Percentiles rank a stretch among this genome's conserved stretches.
Conservation (phyloP, 805 yeast species). For the Komagataella populi region DNA sequence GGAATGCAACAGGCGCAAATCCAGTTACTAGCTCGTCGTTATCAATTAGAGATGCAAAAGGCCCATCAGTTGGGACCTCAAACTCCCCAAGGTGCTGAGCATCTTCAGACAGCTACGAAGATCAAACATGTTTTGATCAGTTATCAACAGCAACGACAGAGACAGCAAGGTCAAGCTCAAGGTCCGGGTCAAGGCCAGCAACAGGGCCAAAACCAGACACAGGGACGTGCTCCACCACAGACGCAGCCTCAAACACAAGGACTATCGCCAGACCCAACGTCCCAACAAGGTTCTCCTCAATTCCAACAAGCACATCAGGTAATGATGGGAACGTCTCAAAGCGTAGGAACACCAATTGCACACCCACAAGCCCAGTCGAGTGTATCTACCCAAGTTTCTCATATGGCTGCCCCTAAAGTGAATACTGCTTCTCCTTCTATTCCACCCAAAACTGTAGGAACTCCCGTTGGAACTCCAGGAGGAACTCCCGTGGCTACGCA, state of each 20-base stretch:
- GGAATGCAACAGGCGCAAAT: slow-evolving; percentile 36
- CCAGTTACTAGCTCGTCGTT: slow-evolving; percentile 45
- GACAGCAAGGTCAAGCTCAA: slow-evolving; percentile 9
- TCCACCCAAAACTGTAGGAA: slow-evolving; percentile 8
- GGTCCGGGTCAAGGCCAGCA: slow-evolving; percentile 9
- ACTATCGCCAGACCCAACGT: not conserved
- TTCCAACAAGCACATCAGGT: slow-evolving; percentile 5
- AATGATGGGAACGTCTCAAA: not conserved
- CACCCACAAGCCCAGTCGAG: not conserved
- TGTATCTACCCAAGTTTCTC: not conserved
- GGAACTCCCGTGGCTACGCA: slow-evolving; percentile 1
- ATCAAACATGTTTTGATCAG: slow-evolving; percentile 47
- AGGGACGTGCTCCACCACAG: slow-evolving; percentile 1
- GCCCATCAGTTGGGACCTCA: slow-evolving; percentile 51
- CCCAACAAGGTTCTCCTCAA: not conserved
- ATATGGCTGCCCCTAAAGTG: not conserved
- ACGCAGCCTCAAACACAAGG: not conserved
- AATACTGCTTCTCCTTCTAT: slow-evolving; percentile 7
- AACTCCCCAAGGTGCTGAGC: slow-evolving; percentile 49
- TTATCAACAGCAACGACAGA: slow-evolving; percentile 16
- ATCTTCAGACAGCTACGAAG: slow-evolving; percentile 46
- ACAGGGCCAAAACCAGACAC: slow-evolving; percentile 8
- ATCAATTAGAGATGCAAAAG: slow-evolving; percentile 41
- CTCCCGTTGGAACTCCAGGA: slow-evolving; percentile 1
- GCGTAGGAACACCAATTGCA: not conserved